phyloP scores from a whole-genome alignment of 2,329 filamentous ascomycete species.

The Penicillium sp. region DNA sequence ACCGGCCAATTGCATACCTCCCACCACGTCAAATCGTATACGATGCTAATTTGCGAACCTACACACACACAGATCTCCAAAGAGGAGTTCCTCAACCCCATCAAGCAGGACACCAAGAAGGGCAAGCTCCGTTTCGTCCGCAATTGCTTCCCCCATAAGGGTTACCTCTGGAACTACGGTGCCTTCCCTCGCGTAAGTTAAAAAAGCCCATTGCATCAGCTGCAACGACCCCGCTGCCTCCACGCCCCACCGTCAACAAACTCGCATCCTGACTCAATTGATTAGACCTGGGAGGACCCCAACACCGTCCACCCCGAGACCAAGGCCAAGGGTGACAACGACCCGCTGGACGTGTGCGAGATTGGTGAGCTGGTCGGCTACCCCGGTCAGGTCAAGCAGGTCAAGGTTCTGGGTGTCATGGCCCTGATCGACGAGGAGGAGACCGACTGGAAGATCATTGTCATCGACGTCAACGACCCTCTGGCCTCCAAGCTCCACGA shows the following conservation, averaged over 20 bases:
- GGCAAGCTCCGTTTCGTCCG: constrained; percentile 98
- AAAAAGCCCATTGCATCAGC: neutral
- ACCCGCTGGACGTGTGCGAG: constrained; percentile 98
- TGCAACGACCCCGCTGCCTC: neutral
- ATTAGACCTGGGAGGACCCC: constrained; percentile 97
- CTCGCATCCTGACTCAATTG: neutral
- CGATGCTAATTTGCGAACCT: constrained; percentile 20
- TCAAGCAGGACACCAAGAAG: constrained; percentile 99
- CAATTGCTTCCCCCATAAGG: constrained; percentile 99
- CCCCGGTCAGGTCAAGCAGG: constrained; percentile 96
- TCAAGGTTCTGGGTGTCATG: constrained; percentile 99
- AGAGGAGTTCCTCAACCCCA: constrained; percentile 96
- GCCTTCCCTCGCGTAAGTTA: constrained; percentile 88
- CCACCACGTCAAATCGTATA: neutral
- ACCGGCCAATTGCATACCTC: neutral
- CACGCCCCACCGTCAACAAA: neutral
- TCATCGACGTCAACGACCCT: constrained; percentile 97
- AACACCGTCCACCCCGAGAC: constrained; percentile 95
- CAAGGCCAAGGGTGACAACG: constrained; percentile 99
- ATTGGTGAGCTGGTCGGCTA: constrained; percentile 98
- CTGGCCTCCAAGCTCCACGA: constrained; percentile 96
- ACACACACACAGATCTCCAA: constrained; percentile 79
- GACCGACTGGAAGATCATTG: constrained; percentile 99
- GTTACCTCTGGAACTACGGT: constrained; percentile 99
- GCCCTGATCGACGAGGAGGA: constrained; percentile 98